These are phyloP conservation scores for Phytophthora fragariaefolia DNA, from an alignment of 352 stramenopile species.

Conservation along the genomic window DNA sequence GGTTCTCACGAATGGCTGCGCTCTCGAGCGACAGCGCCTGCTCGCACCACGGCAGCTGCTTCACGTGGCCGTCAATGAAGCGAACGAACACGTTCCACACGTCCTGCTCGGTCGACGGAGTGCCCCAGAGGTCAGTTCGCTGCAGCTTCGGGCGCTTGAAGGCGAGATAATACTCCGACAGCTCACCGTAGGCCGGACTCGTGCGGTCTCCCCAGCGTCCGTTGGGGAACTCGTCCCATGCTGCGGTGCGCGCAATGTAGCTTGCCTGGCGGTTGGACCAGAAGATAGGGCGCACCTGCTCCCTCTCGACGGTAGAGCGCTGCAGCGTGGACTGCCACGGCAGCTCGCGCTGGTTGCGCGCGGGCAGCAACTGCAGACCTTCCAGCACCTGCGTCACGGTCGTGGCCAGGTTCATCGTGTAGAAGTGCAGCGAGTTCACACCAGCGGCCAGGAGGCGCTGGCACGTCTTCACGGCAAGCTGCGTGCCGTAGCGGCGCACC, in stretches of 20 bases:
- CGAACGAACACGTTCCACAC: conserved; percentile 96
- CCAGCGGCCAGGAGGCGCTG: conserved; percentile 83
- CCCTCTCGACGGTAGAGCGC: conserved; percentile 70
- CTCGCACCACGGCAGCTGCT: conserved; percentile 97
- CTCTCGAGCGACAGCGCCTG: conserved; percentile 94
- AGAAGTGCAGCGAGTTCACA: conserved; percentile 92
- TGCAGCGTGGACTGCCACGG: conserved; percentile 77
- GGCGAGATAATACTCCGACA: conserved; percentile 95
- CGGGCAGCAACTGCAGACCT: conserved; percentile 67
- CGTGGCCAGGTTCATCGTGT: conserved; percentile 95
- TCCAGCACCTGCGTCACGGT: conserved; percentile 89
- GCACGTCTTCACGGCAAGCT: conserved; percentile 95
- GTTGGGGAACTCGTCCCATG: conserved; percentile 98
- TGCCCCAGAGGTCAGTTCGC: conserved; percentile 81
- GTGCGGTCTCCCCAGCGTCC: conserved; percentile 95
- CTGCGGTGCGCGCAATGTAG: conserved; percentile 96
- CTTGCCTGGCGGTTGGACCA: conserved; percentile 98
- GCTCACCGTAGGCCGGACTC: conserved; percentile 95
- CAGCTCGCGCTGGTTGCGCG: conserved; percentile 68
- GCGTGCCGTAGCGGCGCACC: conserved; percentile 94
- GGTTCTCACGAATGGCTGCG: conserved; percentile 78
- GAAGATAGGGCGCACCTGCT: conserved; percentile 97
- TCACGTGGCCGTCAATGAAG: conserved; percentile 79
- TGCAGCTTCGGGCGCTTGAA: conserved; percentile 85
- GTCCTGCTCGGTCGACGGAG: conserved; percentile 85